A percentile compares a stretch with the other conserved stretches of the same genome.
Evolutionary conservation across 768 basidiomycete genomes (phyloP).

Genomic region (Collybia sordida): DNA sequence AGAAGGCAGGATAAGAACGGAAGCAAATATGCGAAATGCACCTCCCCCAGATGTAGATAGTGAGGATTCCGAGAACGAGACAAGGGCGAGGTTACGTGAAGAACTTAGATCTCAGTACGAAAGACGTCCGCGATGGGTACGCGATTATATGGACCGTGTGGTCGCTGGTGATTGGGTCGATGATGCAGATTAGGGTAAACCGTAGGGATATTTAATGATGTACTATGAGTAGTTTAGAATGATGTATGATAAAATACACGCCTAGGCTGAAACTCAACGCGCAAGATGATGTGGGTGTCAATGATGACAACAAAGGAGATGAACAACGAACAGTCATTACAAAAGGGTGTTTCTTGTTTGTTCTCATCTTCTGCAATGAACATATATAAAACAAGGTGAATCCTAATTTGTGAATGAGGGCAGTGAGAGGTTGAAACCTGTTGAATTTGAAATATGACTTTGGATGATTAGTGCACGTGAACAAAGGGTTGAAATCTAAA

Average conservation of each 20-base stretch:
- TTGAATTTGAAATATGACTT: not conserved
- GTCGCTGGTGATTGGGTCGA: slow-evolving; percentile 68
- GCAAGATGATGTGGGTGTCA: too few relatives aligned
- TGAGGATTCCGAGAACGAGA: slow-evolving; percentile 25
- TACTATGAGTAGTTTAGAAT: slow-evolving; percentile 11
- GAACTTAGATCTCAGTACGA: slow-evolving; percentile 48
- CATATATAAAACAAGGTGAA: too few relatives aligned
- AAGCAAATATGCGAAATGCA: slow-evolving; percentile 48
- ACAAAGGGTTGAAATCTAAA: not conserved
- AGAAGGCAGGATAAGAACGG: slow-evolving; percentile 68
- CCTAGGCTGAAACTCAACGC: too few relatives aligned
- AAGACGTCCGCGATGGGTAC: slow-evolving; percentile 61
- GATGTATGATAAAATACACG: not conserved
- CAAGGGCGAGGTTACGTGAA: slow-evolving; percentile 35
- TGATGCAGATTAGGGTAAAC: slow-evolving; percentile 47
- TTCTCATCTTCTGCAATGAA: too few relatives aligned
- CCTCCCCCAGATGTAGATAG: slow-evolving; percentile 25
- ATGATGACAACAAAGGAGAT: too few relatives aligned
- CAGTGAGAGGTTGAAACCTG: not conserved
- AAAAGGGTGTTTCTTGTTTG: too few relatives aligned
- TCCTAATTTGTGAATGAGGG: too few relatives aligned
- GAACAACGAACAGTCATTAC: too few relatives aligned
- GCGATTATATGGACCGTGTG: slow-evolving; percentile 63
- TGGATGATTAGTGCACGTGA: not conserved
- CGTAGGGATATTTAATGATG: slow-evolving; percentile 15